Percentiles rank a stretch among this genome's conserved stretches.
phyloP scores from a whole-genome alignment of 2,329 filamentous ascomycete genomes.

The Blastomyces percursus region DNA sequence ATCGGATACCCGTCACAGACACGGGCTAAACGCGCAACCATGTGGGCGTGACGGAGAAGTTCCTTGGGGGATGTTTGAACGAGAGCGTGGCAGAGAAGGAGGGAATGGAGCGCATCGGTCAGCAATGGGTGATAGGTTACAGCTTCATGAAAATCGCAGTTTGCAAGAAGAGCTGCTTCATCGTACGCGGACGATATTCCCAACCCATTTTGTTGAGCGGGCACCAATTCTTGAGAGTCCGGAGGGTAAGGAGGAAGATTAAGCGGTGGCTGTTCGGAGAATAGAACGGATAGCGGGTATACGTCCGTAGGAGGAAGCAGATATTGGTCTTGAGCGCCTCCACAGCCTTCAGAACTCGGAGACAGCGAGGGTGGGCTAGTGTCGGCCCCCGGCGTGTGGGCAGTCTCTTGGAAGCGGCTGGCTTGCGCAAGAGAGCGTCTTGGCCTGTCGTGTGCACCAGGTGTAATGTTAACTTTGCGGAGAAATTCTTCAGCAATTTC shows the following conservation, averaged over 20 bases:
- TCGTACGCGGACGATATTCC: slow-evolving; percentile 15
- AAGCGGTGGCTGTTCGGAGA: slow-evolving; percentile 54
- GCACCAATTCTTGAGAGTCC: slow-evolving; percentile 25
- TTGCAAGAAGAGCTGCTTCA: slow-evolving; percentile 26
- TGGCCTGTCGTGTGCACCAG: slow-evolving; percentile 38
- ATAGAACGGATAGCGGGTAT: slow-evolving; percentile 54
- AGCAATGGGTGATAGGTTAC: slow-evolving; percentile 74
- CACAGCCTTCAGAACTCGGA: slow-evolving; percentile 13
- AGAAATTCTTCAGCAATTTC: slow-evolving; percentile 44
- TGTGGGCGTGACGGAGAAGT: slow-evolving; percentile 66
- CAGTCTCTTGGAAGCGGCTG: slow-evolving; percentile 16
- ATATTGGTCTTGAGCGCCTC: slow-evolving; percentile 26
- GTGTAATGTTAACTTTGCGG: slow-evolving; percentile 47
- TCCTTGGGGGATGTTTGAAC: slow-evolving; percentile 69
- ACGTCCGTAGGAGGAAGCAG: slow-evolving; percentile 41
- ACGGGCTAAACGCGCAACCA: slow-evolving; percentile 63
- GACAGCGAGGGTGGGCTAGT: not conserved
- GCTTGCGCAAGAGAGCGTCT: slow-evolving; percentile 18
- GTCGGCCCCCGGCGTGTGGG: slow-evolving; percentile 19
- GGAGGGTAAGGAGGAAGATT: slow-evolving; percentile 58
- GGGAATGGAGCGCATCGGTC: slow-evolving; percentile 63
- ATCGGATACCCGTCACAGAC: slow-evolving; percentile 71
- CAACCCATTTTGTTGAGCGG: slow-evolving; percentile 23
- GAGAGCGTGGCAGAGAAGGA: slow-evolving; percentile 69
- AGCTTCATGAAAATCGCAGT: slow-evolving; percentile 46